A percentile compares a stretch with the other conserved stretches of the same genome.
These are phyloP conservation scores for Vanilla planifolia DNA, from an alignment of 106 monocot species.

Conservation along the genomic window DNA sequence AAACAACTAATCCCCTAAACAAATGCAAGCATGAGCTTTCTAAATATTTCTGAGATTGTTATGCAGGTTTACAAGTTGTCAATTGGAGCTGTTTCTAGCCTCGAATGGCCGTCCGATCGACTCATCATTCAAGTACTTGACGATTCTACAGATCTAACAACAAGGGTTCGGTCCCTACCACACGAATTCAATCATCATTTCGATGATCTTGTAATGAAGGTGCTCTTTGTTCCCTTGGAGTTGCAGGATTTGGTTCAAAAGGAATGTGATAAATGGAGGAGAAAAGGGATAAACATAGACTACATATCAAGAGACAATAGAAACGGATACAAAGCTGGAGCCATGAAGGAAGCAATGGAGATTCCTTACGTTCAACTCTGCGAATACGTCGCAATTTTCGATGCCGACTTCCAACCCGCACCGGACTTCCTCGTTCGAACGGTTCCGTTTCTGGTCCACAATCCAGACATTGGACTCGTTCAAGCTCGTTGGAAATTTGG, in stretches of 20 bases:
- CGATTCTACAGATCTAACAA: constrained; percentile 51
- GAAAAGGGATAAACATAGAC: constrained; percentile 35
- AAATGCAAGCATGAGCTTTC: no score
- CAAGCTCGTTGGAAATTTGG: constrained; percentile 63
- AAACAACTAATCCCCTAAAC: no score
- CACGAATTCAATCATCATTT: neutral
- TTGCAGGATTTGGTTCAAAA: constrained; percentile 32
- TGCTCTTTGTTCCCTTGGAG: neutral
- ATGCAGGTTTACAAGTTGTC: constrained; percentile 55
- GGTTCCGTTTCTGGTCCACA: constrained; percentile 17
- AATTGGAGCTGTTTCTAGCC: constrained; percentile 50
- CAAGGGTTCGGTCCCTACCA: constrained; percentile 6
- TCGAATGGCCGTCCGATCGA: constrained; percentile 47
- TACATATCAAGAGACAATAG: constrained; percentile 38
- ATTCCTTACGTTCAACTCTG: constrained; percentile 10
- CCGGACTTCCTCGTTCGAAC: constrained; percentile 14
- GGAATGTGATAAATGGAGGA: constrained; percentile 35
- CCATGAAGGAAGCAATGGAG: constrained; percentile 13
- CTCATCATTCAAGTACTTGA: constrained; percentile 61
- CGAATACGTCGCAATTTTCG: constrained; percentile 11
- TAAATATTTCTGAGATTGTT: no score
- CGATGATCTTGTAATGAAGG: neutral
- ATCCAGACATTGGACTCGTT: constrained; percentile 28
- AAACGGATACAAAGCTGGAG: constrained; percentile 30
- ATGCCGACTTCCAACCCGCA: constrained; percentile 14